Evolutionary conservation across 306 rosid genomes (phyloP).

Genomic region (Vigna trinervia): DNA sequence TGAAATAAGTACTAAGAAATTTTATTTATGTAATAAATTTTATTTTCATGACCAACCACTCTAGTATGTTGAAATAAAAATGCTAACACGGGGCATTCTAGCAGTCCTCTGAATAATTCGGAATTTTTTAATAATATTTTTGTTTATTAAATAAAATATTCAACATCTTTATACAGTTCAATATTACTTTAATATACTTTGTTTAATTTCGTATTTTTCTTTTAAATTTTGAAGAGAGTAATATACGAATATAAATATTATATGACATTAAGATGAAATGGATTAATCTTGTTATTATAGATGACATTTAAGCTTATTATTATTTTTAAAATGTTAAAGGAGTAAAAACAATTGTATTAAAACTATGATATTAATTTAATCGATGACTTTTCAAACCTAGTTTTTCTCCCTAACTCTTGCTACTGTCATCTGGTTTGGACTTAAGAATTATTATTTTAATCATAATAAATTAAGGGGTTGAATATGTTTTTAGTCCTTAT

Average conservation of each 20-base stretch:
- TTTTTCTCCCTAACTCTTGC: slow-evolving; percentile 60
- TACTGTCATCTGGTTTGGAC: slow-evolving; percentile 22
- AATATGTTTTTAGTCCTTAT: too few species aligned
- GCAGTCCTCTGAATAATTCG: background rate
- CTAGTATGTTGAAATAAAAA: background rate
- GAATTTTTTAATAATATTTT: background rate
- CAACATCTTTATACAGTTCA: background rate
- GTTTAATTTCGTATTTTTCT: background rate
- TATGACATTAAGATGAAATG: background rate
- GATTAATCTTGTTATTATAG: background rate
- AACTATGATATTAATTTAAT: background rate
- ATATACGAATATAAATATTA: background rate
- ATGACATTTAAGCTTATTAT: background rate
- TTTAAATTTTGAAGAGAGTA: background rate
- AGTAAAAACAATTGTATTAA: background rate
- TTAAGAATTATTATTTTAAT: background rate
- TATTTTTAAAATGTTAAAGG: background rate
- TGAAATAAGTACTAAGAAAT: background rate
- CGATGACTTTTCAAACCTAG: slow-evolving; percentile 38
- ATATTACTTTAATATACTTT: background rate
- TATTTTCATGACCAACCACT: background rate
- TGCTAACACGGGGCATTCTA: background rate
- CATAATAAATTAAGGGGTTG: background rate
- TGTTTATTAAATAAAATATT: background rate
- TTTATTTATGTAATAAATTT: background rate